Percentiles rank a stretch among this genome's conserved stretches.
These are phyloP conservation scores for Venturia asperata DNA, from an alignment of 2,329 filamentous ascomycete species.

Conservation along the genomic window DNA sequence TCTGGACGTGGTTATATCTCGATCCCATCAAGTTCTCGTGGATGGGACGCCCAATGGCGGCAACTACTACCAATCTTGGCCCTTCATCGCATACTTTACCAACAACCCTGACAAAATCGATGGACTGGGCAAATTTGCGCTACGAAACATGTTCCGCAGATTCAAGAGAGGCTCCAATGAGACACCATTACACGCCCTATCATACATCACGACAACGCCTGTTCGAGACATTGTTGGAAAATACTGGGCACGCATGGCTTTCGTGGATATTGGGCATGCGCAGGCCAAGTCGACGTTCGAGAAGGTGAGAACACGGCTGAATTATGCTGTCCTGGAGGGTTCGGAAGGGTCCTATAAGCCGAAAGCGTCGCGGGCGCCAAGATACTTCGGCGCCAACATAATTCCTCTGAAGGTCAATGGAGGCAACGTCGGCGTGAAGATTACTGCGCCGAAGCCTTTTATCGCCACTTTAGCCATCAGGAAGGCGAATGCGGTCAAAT, in stretches of 20 bases:
- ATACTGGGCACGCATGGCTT: slow-evolving; percentile 50
- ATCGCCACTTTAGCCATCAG: slow-evolving; percentile 39
- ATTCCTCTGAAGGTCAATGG: slow-evolving; percentile 36
- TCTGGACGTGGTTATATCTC: slow-evolving; percentile 40
- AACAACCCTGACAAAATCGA: slow-evolving; percentile 42
- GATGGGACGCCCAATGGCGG: slow-evolving; percentile 34
- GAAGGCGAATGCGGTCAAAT: slow-evolving; percentile 30
- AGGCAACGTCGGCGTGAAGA: slow-evolving; percentile 27
- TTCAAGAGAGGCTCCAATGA: slow-evolving; percentile 43
- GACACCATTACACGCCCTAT: slow-evolving; percentile 43
- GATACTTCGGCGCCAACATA: slow-evolving; percentile 47
- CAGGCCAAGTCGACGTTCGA: slow-evolving; percentile 37
- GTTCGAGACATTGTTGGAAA: slow-evolving; percentile 39
- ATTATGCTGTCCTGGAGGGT: slow-evolving; percentile 33
- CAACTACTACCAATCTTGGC: slow-evolving; percentile 49
- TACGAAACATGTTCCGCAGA: slow-evolving; percentile 32
- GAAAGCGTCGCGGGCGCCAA: slow-evolving; percentile 37
- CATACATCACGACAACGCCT: slow-evolving; percentile 33
- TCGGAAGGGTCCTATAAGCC: slow-evolving; percentile 37
- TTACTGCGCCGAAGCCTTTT: slow-evolving; percentile 34
- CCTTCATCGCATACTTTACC: slow-evolving; percentile 44
- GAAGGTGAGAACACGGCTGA: slow-evolving; percentile 25
- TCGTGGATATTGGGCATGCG: slow-evolving; percentile 44
- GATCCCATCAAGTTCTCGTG: slow-evolving; percentile 44
- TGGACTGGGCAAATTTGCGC: slow-evolving; percentile 23